Base-by-base conservation (phyloP, 2,329 filamentous ascomycete genomes). In the Cadophora luteo-olivacea region DNA sequence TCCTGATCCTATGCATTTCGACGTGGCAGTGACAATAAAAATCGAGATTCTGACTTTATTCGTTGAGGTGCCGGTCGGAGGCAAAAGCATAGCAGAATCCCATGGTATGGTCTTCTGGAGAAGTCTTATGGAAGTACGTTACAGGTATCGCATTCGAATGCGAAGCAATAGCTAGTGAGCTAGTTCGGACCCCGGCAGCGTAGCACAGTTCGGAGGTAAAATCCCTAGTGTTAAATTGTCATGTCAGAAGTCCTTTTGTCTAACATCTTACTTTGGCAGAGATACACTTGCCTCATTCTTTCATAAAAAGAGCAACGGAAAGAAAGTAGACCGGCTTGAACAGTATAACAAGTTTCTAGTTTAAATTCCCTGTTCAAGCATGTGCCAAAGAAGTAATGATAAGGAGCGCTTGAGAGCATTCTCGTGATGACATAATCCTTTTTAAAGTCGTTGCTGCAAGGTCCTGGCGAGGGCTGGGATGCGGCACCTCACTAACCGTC, bases 391-490 rank as follows among this genome's bases (percentile, higher is more conserved):
- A 29, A 19, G 16, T 14, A 45, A 19, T 45, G 12, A 38, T 38
- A 38, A 11, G 36, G 36, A 38, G 12, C 8, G 4, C 41, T 16
- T 16, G 41, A 45, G 36, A 11, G 22, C 9, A 25, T 52, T 52
- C 22, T 64, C 51, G 41, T 64, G 57, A 33, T 41, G 45, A 48
- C 45, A 61, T 52, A 65, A 65, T 55, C n/a, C 12, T 33, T 45
- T 33, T 48, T 22, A 65, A 51, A 41, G 57, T 48, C 19, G 25
- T 45, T 57, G 33, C 62, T 55, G 36, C 48, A 22, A 5, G 32
- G 16, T 38, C 60, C 51, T 49, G 45, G 45, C 45, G 5, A 14
- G 8, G 45, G 45, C 45, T 49, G 41, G 33, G 48, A 9, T 24
- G 41, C 61, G 11, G 36, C 29, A 29, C 16, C 36, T 45, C 58